Conservation (phyloP, 2,329 filamentous ascomycete genomes). For the Immersiporthe knoxdaviesiana region DNA sequence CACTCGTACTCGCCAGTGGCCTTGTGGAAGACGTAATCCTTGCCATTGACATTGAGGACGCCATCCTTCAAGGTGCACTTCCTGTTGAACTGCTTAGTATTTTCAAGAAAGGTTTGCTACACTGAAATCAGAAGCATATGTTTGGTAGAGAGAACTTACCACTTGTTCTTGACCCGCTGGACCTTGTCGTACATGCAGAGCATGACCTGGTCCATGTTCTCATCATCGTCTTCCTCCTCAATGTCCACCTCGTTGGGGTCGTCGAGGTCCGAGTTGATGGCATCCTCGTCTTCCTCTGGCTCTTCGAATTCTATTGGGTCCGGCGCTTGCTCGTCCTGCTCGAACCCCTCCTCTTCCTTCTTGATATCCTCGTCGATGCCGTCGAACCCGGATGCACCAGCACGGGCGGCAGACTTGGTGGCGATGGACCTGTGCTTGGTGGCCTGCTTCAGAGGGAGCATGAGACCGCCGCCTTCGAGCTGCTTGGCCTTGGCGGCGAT, state of each 20-base stretch:
- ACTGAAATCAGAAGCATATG: neutral
- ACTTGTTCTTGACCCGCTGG: constrained; percentile 98
- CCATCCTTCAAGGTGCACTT: constrained; percentile 99
- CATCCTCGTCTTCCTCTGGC: constrained; percentile 79
- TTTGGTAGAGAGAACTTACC: constrained; percentile 56
- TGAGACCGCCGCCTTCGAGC: constrained; percentile 76
- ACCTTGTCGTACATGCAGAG: constrained; percentile 99
- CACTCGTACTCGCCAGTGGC: constrained; percentile 97
- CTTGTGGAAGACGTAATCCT: constrained; percentile 98
- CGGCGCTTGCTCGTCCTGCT: neutral
- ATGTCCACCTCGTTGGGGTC: constrained; percentile 86
- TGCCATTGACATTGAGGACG: constrained; percentile 88
- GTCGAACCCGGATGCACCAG: constrained; percentile 58
- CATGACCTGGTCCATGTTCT: constrained; percentile 86
- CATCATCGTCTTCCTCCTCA: constrained; percentile 86
- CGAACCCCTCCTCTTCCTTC: constrained; percentile 59
- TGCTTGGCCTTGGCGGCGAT: constrained; percentile 67
- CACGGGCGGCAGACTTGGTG: constrained; percentile 30
- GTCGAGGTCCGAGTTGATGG: constrained; percentile 97
- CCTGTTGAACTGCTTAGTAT: constrained; percentile 48
- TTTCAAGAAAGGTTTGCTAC: neutral
- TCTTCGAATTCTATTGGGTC: constrained; percentile 49
- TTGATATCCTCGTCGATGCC: constrained; percentile 66
- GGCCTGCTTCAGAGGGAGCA: constrained; percentile 70
- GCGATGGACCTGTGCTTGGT: constrained; percentile 43